phyloP scores from a whole-genome alignment of 495 filamentous ascomycete genomes.

The Collariella sp. region DNA sequence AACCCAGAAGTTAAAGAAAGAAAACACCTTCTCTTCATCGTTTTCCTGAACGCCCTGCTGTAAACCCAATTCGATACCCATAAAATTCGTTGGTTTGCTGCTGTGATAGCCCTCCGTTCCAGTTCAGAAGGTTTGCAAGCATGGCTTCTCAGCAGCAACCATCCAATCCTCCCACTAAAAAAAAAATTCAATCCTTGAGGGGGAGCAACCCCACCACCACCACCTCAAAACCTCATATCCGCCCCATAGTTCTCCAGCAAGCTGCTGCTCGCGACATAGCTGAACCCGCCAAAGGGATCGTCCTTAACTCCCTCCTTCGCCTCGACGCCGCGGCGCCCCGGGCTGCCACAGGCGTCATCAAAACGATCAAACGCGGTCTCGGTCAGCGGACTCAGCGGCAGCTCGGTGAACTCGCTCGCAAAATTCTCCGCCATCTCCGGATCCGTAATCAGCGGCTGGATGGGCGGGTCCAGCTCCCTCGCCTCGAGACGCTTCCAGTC shows the following conservation, averaged over 20 bases:
- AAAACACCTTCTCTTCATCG: too few species aligned
- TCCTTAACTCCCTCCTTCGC: slow-evolving; percentile 37
- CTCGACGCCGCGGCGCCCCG: slow-evolving; percentile 16
- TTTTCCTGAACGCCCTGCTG: too few species aligned
- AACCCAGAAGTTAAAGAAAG: too few species aligned
- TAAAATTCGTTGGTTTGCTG: too few species aligned
- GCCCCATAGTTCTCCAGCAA: slow-evolving; percentile 55
- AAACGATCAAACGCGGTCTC: slow-evolving; percentile 35
- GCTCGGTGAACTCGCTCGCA: slow-evolving; percentile 71
- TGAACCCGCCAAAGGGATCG: slow-evolving; percentile 89
- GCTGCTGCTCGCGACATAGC: slow-evolving; percentile 84
- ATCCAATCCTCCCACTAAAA: neutral
- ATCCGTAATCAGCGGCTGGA: slow-evolving; percentile 85
- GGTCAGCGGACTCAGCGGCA: slow-evolving; percentile 72
- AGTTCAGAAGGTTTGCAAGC: too few species aligned
- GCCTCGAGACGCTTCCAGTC: slow-evolving; percentile 78
- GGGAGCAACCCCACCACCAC: neutral
- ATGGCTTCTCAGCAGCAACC: neutral
- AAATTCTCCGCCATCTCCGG: slow-evolving; percentile 96
- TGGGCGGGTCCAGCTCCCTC: slow-evolving; percentile 75
- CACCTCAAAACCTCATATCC: neutral
- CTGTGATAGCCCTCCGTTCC: too few species aligned
- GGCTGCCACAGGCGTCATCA: slow-evolving; percentile 16
- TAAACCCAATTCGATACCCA: neutral
- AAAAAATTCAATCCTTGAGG: too few species aligned